These are phyloP conservation scores for Chlorella sp. DNA, from an alignment of 139 green algal genomes.

Conservation along the genomic window DNA sequence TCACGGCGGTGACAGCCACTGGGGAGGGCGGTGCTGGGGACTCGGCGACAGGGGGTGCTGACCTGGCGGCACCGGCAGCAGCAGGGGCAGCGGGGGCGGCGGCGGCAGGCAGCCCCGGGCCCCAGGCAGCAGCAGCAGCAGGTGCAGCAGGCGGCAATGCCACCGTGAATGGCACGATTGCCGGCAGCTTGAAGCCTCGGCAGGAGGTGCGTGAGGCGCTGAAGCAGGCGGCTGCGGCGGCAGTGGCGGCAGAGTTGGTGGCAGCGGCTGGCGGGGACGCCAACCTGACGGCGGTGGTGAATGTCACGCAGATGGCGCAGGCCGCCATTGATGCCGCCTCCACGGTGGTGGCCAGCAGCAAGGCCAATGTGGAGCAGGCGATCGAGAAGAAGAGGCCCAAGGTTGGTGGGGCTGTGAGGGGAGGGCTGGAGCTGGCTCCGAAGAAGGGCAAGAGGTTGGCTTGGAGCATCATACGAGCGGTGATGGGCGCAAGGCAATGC, in stretches of 20 bases:
- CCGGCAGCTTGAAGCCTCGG: background rate
- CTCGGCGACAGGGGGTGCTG: background rate
- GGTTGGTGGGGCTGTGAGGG: constrained; percentile 2
- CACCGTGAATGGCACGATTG: background rate
- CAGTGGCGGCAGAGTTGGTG: background rate
- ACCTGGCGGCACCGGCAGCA: background rate
- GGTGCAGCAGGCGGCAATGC: background rate
- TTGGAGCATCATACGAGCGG: background rate
- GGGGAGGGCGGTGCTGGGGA: background rate
- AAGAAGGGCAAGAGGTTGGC: background rate
- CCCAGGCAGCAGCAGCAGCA: background rate
- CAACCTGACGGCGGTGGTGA: constrained; percentile 30
- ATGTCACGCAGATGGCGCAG: constrained; percentile 43
- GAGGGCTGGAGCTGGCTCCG: background rate
- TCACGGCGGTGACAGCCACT: background rate
- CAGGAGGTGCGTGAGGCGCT: constrained; percentile 19
- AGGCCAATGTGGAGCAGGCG: constrained; percentile 38
- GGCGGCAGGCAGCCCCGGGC: background rate
- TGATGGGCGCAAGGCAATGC: background rate
- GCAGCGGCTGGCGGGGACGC: background rate
- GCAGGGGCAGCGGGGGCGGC: background rate
- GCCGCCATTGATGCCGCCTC: constrained; percentile 41
- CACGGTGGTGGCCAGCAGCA: constrained; percentile 39
- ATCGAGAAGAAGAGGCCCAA: constrained; percentile 47
- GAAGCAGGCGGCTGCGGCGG: constrained; percentile 6